Percentiles rank a stretch among this genome's conserved stretches.
These are phyloP conservation scores for Plasmodium ovale DNA, from an alignment of 169 alveolate genomes.

Conservation along the genomic window DNA sequence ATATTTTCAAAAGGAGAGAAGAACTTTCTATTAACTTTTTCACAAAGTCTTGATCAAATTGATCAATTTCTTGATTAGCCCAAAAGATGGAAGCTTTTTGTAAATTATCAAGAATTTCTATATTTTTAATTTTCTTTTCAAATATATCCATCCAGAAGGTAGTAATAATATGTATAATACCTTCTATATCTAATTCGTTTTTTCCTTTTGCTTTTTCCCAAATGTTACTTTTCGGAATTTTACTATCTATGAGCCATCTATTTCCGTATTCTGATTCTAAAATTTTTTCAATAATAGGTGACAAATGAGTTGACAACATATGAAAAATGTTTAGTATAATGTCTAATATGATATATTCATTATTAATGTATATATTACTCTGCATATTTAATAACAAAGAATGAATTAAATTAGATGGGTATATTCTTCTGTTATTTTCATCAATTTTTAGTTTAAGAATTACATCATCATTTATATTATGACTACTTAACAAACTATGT, in stretches of 20 bases:
- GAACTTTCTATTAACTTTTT: constrained; percentile 72
- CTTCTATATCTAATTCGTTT: constrained; percentile 85
- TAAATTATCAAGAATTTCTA: constrained; percentile 55
- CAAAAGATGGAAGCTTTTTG: constrained; percentile 88
- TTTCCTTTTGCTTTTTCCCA: constrained; percentile 82
- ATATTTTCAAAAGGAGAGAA: constrained; percentile 48
- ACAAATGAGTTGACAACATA: constrained; percentile 81
- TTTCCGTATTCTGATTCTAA: constrained; percentile 81
- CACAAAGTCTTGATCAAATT: constrained; percentile 83
- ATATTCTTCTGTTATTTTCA: constrained; percentile 71
- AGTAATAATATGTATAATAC: constrained; percentile 84
- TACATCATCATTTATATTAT: constrained; percentile 73
- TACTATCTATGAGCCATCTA: constrained; percentile 81
- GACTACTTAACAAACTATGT: constrained; percentile 74
- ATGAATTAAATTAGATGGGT: constrained; percentile 73
- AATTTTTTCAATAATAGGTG: constrained; percentile 82
- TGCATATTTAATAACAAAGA: constrained; percentile 42
- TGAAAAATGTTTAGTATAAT: constrained; percentile 77
- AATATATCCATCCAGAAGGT: constrained; percentile 87
- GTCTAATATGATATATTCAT: constrained; percentile 71
- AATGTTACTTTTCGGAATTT: constrained; percentile 82
- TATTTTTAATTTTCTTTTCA: constrained; percentile 80
- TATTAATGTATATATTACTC: constrained; percentile 65
- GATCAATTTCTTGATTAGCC: constrained; percentile 88
- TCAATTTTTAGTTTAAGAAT: constrained; percentile 61